Percentiles rank a stretch among this genome's conserved stretches.
These are phyloP conservation scores for Zymoseptoria pseudotritici DNA, from an alignment of 2,329 filamentous ascomycete genomes.

Conservation along the genomic window DNA sequence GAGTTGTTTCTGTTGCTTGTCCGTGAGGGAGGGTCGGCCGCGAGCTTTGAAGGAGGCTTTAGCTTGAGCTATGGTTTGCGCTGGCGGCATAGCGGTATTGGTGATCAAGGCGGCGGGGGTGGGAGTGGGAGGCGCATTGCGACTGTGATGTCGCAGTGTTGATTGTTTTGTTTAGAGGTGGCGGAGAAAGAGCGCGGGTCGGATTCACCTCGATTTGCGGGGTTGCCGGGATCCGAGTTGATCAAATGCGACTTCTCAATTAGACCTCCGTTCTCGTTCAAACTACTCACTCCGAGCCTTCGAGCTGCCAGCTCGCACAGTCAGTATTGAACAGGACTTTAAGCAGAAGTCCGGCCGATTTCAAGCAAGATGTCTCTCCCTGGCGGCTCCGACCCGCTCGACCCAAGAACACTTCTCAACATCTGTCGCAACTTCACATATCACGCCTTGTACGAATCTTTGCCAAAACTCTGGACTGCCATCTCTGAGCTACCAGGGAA, in stretches of 20 bases:
- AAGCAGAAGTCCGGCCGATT: neutral
- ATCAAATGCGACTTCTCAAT: neutral
- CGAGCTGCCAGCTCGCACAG: neutral
- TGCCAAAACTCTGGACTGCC: conserved; percentile 8
- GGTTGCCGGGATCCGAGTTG: neutral
- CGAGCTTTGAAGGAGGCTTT: conserved; percentile 31
- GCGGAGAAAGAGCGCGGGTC: neutral
- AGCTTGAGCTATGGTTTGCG: conserved; percentile 30
- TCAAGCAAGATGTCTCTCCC: neutral
- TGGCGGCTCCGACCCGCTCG: conserved; percentile 9
- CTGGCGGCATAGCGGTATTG: conserved; percentile 1
- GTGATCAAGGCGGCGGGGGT: neutral
- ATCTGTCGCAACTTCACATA: conserved; percentile 6
- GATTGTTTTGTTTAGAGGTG: neutral
- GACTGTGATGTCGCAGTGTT: neutral
- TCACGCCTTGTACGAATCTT: conserved; percentile 9
- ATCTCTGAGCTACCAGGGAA: conserved; percentile 12
- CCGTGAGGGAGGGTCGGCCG: conserved; percentile 24
- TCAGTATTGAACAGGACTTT: neutral
- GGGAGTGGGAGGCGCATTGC: neutral
- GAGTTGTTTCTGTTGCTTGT: conserved; percentile 27
- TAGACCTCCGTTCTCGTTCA: neutral
- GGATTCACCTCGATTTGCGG: neutral
- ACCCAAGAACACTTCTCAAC: conserved; percentile 9
- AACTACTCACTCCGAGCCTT: neutral